These are phyloP conservation scores for Xylaria acuta DNA, from an alignment of 495 filamentous ascomycete genomes.

Conservation along the genomic window DNA sequence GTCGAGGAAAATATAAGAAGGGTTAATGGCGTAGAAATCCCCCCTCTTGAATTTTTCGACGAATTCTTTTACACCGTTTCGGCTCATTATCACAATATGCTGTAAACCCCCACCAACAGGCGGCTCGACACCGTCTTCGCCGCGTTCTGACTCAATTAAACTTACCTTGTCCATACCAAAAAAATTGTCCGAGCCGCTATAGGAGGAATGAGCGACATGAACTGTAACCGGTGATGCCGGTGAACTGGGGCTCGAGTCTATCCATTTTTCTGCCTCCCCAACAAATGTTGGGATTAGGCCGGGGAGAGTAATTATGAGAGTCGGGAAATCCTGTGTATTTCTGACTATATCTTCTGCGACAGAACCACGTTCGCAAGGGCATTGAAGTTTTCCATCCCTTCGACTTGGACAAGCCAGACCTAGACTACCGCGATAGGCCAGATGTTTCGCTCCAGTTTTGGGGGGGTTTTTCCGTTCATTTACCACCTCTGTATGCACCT, in stretches of 20 bases:
- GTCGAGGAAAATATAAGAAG: constrained; percentile 4
- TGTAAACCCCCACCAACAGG: too few species aligned
- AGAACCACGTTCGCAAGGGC: not conserved
- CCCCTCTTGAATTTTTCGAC: too few species aligned
- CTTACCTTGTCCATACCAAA: not conserved
- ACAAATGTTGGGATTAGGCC: not conserved
- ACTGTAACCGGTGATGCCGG: not conserved
- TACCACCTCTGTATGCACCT: too few species aligned
- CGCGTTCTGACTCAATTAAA: not conserved
- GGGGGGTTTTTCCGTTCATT: not conserved
- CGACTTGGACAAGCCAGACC: not conserved
- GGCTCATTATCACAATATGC: not conserved
- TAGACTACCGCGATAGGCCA: too few species aligned
- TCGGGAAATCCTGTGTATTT: not conserved
- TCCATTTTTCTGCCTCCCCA: not conserved
- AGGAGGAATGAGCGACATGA: not conserved
- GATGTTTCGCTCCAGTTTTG: not conserved
- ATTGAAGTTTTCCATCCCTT: not conserved
- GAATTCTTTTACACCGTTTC: not conserved
- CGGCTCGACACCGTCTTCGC: too few species aligned
- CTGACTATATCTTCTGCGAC: not conserved
- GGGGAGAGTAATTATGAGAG: not conserved
- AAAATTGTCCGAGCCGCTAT: not conserved
- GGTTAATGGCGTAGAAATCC: too few species aligned
- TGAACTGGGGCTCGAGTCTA: not conserved